These are phyloP conservation scores for Porcisia deanei DNA, from an alignment of 208 protist genomes.

Conservation along the genomic window DNA sequence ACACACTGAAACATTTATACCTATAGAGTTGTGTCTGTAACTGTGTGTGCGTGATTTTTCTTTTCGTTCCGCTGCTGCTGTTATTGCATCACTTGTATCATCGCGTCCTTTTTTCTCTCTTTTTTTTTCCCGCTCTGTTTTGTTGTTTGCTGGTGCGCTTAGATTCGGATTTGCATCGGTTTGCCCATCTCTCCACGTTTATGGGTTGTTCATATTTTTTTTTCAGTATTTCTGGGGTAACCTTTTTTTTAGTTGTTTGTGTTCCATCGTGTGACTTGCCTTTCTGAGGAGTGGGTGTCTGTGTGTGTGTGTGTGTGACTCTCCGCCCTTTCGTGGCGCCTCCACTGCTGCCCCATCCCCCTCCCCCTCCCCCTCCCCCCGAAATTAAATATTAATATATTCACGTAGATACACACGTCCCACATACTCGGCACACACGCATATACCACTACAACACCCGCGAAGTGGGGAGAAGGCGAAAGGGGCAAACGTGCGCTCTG, in stretches of 20 bases:
- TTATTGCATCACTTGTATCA: background rate
- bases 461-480: too few relatives aligned
- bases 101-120: background rate
- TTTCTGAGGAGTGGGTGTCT: background rate
- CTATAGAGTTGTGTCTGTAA: background rate
- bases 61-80: background rate
- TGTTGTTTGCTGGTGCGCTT: too few relatives aligned
- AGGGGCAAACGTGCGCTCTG: background rate
- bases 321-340: background rate
- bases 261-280: constrained; percentile 1
- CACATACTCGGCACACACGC: background rate
- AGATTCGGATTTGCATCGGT: too few relatives aligned
- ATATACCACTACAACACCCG: too few relatives aligned
- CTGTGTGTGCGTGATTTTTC: background rate
- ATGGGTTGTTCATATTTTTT: too few relatives aligned
- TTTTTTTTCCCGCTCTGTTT: background rate
- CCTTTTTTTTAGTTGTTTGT: constrained; percentile 5
- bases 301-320: background rate
- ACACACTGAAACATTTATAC: too few relatives aligned
- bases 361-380: background rate
- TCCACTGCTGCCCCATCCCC: background rate
- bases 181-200: too few relatives aligned
- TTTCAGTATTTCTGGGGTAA: too few relatives aligned
- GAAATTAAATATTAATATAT: background rate
- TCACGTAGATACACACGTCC: background rate